These are phyloP conservation scores for Apophysomyces ossiformis DNA, from an alignment of 371 early-diverging fungal species.

Conservation along the genomic window DNA sequence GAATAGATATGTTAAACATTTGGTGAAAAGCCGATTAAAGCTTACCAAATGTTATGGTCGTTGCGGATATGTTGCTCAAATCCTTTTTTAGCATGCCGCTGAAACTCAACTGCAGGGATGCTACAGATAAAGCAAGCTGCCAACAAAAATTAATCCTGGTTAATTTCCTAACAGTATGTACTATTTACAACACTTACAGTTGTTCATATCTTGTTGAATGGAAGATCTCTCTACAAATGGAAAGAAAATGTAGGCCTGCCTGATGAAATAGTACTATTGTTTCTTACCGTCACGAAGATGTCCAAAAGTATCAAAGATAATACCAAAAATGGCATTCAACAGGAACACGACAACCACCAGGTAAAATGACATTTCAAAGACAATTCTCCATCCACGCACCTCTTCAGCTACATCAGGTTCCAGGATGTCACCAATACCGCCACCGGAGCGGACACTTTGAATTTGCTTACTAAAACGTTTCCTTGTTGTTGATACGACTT, in stretches of 20 bases:
- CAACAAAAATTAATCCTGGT: background rate
- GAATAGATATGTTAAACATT: background rate
- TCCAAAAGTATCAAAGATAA: constrained; percentile 67
- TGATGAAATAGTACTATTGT: background rate
- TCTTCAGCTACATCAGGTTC: constrained; percentile 39
- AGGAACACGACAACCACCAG: constrained; percentile 61
- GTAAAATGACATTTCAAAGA: constrained; percentile 61
- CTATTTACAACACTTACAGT: constrained; percentile 31
- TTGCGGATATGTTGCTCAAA: constrained; percentile 59
- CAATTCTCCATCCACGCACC: constrained; percentile 52
- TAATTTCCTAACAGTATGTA: background rate
- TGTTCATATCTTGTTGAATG: constrained; percentile 56
- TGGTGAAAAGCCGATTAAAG: constrained; percentile 14
- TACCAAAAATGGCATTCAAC: constrained; percentile 65
- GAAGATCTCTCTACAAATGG: constrained; percentile 44
- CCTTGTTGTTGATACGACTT: constrained; percentile 5
- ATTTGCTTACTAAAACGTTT: background rate
- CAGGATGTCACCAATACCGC: constrained; percentile 61
- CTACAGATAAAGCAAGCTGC: constrained; percentile 61
- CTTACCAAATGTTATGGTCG: constrained; percentile 64
- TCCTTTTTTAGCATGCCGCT: constrained; percentile 52
- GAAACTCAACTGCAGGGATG: constrained; percentile 58
- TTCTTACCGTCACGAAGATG: constrained; percentile 58
- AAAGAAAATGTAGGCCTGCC: constrained; percentile 1
- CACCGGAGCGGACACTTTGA: constrained; percentile 52